Conservation (phyloP, 1,284 basidiomycete species). For the Ganoderma lingzhi region DNA sequence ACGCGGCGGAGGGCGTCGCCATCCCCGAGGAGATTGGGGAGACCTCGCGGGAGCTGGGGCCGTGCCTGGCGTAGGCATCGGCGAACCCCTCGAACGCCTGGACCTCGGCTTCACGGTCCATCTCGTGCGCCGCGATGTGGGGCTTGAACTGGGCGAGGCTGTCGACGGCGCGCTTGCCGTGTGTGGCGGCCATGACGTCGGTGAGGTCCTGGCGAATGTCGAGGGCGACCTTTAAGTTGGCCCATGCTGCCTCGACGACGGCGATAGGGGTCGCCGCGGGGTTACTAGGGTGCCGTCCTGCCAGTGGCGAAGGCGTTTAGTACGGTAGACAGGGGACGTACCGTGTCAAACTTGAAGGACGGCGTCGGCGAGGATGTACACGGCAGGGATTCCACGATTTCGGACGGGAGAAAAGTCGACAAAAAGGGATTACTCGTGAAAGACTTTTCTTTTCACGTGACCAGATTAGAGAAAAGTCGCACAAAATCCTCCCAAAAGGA, state of each 20-base stretch:
- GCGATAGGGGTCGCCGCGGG: conserved; percentile 70
- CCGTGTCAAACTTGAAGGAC: conserved; percentile 76
- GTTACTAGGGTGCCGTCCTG: conserved; percentile 74
- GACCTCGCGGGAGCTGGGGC: conserved; percentile 43
- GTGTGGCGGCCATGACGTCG: conserved; percentile 53
- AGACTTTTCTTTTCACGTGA: too few relatives aligned
- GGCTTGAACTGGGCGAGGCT: conserved; percentile 39
- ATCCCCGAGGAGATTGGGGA: conserved; percentile 29
- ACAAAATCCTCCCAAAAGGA: too few relatives aligned
- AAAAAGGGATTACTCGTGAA: too few relatives aligned
- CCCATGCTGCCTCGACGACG: conserved; percentile 84
- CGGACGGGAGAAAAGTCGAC: too few relatives aligned
- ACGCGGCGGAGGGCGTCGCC: conserved; percentile 24
- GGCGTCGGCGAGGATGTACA: conserved; percentile 63
- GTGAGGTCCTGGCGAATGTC: conserved; percentile 73
- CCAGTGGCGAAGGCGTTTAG: conserved; percentile 46
- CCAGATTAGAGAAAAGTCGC: too few relatives aligned
- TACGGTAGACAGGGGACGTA: conserved; percentile 47
- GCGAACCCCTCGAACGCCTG: conserved; percentile 77
- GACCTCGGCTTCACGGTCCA: conserved; percentile 44
- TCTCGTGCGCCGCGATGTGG: conserved; percentile 57
- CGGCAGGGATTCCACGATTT: too few relatives aligned
- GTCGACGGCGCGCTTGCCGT: conserved; percentile 51
- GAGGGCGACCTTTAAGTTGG: conserved; percentile 62
- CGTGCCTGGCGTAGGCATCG: conserved; percentile 64